Conservation (phyloP, 257 asterid genomes). For the Fraxinus pennsylvanica region DNA sequence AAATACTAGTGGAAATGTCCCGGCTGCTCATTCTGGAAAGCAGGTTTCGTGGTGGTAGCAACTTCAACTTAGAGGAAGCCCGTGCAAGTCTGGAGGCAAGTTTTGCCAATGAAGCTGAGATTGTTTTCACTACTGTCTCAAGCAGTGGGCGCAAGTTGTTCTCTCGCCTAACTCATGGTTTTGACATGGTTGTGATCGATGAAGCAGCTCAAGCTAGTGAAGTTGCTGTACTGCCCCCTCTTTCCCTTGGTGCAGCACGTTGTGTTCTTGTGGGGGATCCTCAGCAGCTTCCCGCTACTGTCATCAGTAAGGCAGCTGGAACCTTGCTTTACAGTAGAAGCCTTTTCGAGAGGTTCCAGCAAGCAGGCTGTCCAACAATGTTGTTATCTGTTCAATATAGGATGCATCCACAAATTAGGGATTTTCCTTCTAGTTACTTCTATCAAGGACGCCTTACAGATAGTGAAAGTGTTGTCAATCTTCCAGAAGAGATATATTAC, state of each 20-base stretch:
- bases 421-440: conserved; percentile 93
- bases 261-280: conserved; percentile 99
- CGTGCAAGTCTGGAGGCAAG: conserved; percentile 97
- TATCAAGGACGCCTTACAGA: conserved; percentile 97
- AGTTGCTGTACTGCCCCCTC: conserved; percentile 92
- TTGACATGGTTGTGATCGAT: conserved; percentile 99
- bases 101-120: conserved; percentile 98
- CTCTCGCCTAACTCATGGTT: conserved; percentile 94
- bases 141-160: conserved; percentile 97
- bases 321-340: conserved; percentile 95
- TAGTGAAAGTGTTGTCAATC: conserved; percentile 79
- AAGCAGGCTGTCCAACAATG: conserved; percentile 99
- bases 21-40: conserved; percentile 85
- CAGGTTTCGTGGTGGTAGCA: conserved; percentile 70
- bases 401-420: conserved; percentile 97
- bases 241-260: conserved; percentile 97
- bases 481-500: conserved; percentile 77
- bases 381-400: conserved; percentile 91
- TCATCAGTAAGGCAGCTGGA: conserved; percentile 98
- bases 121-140: conserved; percentile 94
- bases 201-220: conserved; percentile 99
- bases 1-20: conserved; percentile 90
- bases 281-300: conserved; percentile 99
- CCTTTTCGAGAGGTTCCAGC: conserved; percentile 97
- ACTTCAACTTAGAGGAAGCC: conserved; percentile 91